Conservation (phyloP, 352 stramenopile species). For the Peronospora farinosa region DNA sequence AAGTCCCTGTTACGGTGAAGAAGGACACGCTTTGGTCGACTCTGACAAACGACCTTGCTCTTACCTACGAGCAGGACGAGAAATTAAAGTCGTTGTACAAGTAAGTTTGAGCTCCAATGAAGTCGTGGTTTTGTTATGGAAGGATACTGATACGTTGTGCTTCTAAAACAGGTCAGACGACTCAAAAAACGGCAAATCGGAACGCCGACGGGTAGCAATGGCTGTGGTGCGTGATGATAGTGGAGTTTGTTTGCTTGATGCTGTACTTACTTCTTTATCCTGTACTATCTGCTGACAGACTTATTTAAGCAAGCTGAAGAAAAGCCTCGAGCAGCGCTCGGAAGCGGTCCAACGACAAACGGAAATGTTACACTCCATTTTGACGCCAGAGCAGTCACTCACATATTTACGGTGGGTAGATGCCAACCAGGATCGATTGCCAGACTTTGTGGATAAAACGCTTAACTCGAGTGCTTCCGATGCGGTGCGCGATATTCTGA, state of each 20-base stretch:
- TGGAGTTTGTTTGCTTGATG: background rate
- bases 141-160: conserved; percentile 3
- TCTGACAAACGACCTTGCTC: conserved; percentile 61
- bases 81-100: conserved; percentile 87
- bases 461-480: conserved; percentile 51
- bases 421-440: conserved; percentile 65
- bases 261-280: background rate
- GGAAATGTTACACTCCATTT: conserved; percentile 77
- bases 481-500: conserved; percentile 65
- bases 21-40: conserved; percentile 82
- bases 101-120: conserved; percentile 26
- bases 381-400: conserved; percentile 79
- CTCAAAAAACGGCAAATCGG: conserved; percentile 77
- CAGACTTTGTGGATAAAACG: conserved; percentile 60
- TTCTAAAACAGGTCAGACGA: conserved; percentile 46
- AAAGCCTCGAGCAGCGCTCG: conserved; percentile 73
- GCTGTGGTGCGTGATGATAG: conserved; percentile 51
- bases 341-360: conserved; percentile 73
- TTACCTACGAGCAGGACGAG: conserved; percentile 87
- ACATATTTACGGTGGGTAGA: conserved; percentile 81
- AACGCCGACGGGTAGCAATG: conserved; percentile 72
- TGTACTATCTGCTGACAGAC: conserved; percentile 33
- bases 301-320: conserved; percentile 86
- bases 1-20: conserved; percentile 54
- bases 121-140: background rate